phyloP scores from a whole-genome alignment of 2,329 filamentous ascomycete species.

The Botryosphaeria dothidea region DNA sequence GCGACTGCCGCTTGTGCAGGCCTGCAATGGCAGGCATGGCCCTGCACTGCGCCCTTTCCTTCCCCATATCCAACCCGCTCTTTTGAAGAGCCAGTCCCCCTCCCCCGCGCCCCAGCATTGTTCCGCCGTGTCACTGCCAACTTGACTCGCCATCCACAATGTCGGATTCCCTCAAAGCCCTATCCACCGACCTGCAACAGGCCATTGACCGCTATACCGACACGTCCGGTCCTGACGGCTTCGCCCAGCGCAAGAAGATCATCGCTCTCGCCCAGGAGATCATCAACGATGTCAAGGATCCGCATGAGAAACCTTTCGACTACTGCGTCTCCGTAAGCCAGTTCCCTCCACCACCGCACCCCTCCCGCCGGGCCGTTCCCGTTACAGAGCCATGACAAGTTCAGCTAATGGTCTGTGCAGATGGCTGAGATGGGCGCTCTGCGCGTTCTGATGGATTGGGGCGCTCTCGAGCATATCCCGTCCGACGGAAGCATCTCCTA shows the following conservation, averaged over 20 bases:
- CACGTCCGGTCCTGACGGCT: not conserved
- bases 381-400: not conserved
- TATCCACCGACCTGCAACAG: not conserved
- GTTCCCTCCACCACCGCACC: not conserved
- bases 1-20: not conserved
- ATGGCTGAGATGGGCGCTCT: constrained; percentile 15
- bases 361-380: not conserved
- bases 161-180: not conserved
- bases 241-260: constrained; percentile 1
- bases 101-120: not conserved
- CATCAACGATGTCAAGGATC: constrained; percentile 15
- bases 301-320: constrained; percentile 10
- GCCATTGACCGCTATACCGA: not conserved
- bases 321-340: not conserved
- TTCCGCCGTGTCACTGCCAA: not conserved
- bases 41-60: not conserved
- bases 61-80: not conserved
- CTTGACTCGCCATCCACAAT: not conserved
- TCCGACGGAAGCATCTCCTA: constrained; percentile 3
- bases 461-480: constrained; percentile 14
- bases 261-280: not conserved
- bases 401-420: not conserved
- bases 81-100: not conserved
- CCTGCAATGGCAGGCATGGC: not conserved
- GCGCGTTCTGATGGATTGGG: constrained; percentile 13